Conservation (phyloP, 2,329 filamentous ascomycete genomes). For the Thielaviopsis ethacetica region DNA sequence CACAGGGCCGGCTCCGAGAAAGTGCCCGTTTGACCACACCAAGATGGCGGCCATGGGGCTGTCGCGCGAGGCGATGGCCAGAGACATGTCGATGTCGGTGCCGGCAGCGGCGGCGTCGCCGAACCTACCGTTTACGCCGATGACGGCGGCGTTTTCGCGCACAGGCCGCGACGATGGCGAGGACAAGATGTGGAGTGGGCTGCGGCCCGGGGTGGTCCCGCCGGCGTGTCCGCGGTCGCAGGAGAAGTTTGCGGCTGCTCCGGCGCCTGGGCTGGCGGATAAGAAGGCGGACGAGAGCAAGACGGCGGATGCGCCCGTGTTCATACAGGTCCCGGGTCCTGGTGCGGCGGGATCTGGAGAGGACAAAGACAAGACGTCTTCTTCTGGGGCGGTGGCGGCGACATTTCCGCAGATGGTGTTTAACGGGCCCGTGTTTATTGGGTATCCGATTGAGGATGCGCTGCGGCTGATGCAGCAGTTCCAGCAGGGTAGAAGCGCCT, state of each 20-base stretch:
- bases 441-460: conserved; percentile 74
- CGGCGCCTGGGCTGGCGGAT: too few relatives aligned
- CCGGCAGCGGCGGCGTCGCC: background rate
- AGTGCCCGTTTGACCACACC: conserved; percentile 43
- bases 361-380: too few relatives aligned
- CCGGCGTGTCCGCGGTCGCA: background rate
- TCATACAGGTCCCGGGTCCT: background rate
- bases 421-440: conserved; percentile 86
- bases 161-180: background rate
- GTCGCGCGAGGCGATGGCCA: background rate
- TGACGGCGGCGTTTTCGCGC: background rate
- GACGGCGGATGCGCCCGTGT: conserved; percentile 12
- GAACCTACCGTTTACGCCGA: background rate
- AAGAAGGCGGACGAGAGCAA: background rate
- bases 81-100: background rate
- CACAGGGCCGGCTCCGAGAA: conserved; percentile 20
- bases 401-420: conserved; percentile 58
- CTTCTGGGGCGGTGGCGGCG: too few relatives aligned
- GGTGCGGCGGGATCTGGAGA: background rate
- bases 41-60: conserved; percentile 24
- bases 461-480: conserved; percentile 53
- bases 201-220: background rate
- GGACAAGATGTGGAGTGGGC: background rate
- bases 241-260: background rate
- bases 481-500: conserved; percentile 16